Evolutionary conservation across 805 yeast species (phyloP), one percentile per base, ranked within the genome.

Genomic region (Candida pseudoglaebosa): DNA sequence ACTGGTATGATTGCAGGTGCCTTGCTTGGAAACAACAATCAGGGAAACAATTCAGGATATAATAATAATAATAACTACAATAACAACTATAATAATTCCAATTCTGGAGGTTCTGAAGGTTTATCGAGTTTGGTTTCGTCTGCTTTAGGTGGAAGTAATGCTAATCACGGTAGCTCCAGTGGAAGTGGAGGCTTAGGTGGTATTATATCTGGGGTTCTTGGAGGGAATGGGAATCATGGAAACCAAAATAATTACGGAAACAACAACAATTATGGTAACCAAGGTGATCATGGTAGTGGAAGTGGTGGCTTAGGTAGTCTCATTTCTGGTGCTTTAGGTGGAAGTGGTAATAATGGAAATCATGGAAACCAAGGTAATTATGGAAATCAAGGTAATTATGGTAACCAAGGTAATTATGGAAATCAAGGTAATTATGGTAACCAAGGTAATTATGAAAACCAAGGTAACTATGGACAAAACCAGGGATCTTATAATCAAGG

Each of bases 1-100:
- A 67, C 67, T 21, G 82, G 82, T 55, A 80, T 76, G 29, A 42
- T 77, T 44, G 71, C 66, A 20, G 82, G 82, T 56, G 81, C 80
- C 5, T 47, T 74, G 40, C 65, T 67, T 20, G 81, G 78, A 32
- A 68, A 75, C 61, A 72, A 75, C 57, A 44, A 66, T 24, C 74
- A 70, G 48, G 67, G 71, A 49, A 52, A 47, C 33, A 49, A 54
- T 43, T 69, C 67, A 42, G 46, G 59, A 20, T 45, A 49, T 31
- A 43, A n/a, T n/a, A n/a, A n/a, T 38, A 3, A 29, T 19, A 17
- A 35, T 10, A 13, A 34, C 28, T n/a, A 51, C 15, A 40, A 53
- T 26, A 45, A 49, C 31, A 45, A 49, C 22, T 58, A 57, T 26
- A 56, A 54, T 12, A 37, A 46, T 26, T 48, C 47, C 26, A 22